phyloP scores from a whole-genome alignment of 768 basidiomycete species.

The Galerina sulciceps region DNA sequence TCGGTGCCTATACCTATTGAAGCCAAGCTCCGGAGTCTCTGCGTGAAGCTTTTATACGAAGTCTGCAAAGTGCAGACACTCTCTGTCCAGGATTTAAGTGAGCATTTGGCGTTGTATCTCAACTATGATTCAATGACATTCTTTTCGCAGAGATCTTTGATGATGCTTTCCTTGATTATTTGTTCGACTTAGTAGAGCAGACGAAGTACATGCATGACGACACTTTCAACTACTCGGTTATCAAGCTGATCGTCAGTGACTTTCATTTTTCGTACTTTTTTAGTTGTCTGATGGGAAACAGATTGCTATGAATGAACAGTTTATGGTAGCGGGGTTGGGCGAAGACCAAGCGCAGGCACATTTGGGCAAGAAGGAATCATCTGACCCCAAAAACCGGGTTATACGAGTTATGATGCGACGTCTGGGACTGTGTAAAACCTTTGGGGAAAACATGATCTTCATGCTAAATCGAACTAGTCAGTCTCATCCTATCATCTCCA shows the following conservation, averaged over 20 bases:
- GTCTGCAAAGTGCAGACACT: constrained; percentile 91
- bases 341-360: constrained; percentile 28
- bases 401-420: constrained; percentile 84
- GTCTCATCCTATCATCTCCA: constrained; percentile 30
- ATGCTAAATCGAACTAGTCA: constrained; percentile 95
- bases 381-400: constrained; percentile 73
- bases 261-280: not conserved
- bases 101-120: constrained; percentile 30
- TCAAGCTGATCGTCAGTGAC: constrained; percentile 83
- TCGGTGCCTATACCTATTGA: constrained; percentile 76
- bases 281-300: constrained; percentile 30
- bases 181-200: constrained; percentile 94
- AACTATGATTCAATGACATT: not conserved
- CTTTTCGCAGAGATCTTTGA: constrained; percentile 69
- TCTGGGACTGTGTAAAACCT: constrained; percentile 86
- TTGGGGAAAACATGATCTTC: constrained; percentile 98
- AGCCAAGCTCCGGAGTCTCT: constrained; percentile 74
- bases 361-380: constrained; percentile 25
- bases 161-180: constrained; percentile 82
- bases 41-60: constrained; percentile 84
- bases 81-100: constrained; percentile 77
- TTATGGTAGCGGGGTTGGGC: constrained; percentile 85
- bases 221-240: constrained; percentile 92
- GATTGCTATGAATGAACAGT: constrained; percentile 97
- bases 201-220: constrained; percentile 90